Conservation (phyloP, 345 rosid genomes). For the Dipteronia sinensis region DNA sequence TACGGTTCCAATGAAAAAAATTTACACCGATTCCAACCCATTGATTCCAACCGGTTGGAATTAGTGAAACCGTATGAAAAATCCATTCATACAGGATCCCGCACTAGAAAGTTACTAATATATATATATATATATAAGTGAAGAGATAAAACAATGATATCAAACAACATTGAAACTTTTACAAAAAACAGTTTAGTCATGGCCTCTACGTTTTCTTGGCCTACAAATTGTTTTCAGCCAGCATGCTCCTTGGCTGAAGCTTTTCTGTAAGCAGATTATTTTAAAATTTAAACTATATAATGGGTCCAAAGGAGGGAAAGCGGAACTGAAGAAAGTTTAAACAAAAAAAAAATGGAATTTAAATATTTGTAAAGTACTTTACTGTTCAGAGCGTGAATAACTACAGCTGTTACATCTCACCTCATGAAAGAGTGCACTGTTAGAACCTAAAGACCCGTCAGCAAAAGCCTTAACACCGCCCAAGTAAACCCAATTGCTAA, state of each 20-base stretch:
- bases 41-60: too few species aligned
- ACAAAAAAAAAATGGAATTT: slow-evolving; percentile 2
- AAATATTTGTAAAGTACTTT: slow-evolving; percentile 7
- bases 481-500: slow-evolving; percentile 75
- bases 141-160: neutral
- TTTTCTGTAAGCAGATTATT: slow-evolving; percentile 2
- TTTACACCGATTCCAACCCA: too few species aligned
- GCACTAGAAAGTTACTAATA: too few species aligned
- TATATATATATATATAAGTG: too few species aligned
- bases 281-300: slow-evolving; percentile 7
- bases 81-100: too few species aligned
- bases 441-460: slow-evolving; percentile 91
- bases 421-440: slow-evolving; percentile 88
- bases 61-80: too few species aligned
- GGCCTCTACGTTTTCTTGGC: slow-evolving; percentile 3
- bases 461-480: slow-evolving; percentile 95
- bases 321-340: neutral
- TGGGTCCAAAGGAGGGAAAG: neutral
- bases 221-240: neutral
- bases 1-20: too few species aligned
- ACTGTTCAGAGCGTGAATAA: neutral
- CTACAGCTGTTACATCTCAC: slow-evolving; percentile 36
- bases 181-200: neutral
- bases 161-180: neutral
- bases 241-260: slow-evolving; percentile 7